Percentiles rank a stretch among this genome's conserved stretches.
Evolutionary conservation across 2,329 filamentous ascomycete species (phyloP).

Genomic region (Venturia aucupariae): DNA sequence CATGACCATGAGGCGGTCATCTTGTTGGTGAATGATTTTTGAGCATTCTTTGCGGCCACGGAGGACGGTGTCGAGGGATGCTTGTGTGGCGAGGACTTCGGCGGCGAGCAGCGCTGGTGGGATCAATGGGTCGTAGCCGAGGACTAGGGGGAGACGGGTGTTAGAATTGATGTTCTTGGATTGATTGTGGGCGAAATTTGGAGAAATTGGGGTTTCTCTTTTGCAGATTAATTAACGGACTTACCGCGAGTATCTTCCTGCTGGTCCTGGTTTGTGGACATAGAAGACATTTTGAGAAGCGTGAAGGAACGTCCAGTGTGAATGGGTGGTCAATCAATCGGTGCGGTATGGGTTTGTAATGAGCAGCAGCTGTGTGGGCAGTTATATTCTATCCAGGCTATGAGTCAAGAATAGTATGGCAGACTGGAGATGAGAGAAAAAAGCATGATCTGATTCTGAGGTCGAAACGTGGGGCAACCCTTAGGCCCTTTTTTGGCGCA

Average conservation of each 20-base stretch:
- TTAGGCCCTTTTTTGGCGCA: no score
- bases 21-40: conserved; percentile 66
- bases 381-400: neutral
- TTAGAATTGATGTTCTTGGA: neutral
- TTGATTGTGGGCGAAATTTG: neutral
- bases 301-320: neutral
- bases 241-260: conserved; percentile 6
- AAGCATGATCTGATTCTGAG: neutral
- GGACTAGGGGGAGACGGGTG: conserved; percentile 46
- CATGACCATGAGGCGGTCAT: conserved; percentile 85
- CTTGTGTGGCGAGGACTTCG: conserved; percentile 62
- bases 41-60: conserved; percentile 61
- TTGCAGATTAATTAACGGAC: neutral
- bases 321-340: neutral
- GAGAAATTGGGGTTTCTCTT: neutral
- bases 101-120: conserved; percentile 77
- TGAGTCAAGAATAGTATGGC: neutral
- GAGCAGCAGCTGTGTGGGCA: neutral
- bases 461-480: neutral
- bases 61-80: conserved; percentile 58
- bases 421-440: neutral
- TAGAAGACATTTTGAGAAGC: neutral
- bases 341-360: neutral
- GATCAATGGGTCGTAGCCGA: conserved; percentile 90
- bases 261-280: neutral